phyloP scores from a whole-genome alignment of 1,139 yeast species.

The Suhomyces choctaworum region DNA sequence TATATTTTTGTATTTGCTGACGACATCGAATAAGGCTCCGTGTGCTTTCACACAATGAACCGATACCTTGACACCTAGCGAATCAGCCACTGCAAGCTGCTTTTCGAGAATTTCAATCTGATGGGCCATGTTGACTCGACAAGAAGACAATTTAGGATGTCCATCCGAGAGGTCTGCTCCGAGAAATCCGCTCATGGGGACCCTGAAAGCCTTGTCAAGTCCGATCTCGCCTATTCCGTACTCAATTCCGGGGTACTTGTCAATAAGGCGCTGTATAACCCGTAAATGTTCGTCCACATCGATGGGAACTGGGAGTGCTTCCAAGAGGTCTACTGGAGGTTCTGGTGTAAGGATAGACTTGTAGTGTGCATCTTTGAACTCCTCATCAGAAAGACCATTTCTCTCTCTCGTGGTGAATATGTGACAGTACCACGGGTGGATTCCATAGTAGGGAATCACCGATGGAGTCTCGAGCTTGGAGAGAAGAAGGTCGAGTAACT shows the following conservation, averaged over 20 bases:
- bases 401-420: conserved; percentile 5
- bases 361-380: conserved; percentile 55
- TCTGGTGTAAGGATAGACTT: conserved; percentile 45
- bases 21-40: conserved; percentile 53
- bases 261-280: conserved; percentile 23
- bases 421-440: conserved; percentile 58
- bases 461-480: conserved; percentile 22
- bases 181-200: conserved; percentile 61
- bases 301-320: conserved; percentile 62
- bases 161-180: conserved; percentile 29
- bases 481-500: conserved; percentile 34
- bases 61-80: conserved; percentile 55
- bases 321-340: conserved; percentile 43
- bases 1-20: conserved; percentile 25
- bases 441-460: conserved; percentile 68
- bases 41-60: conserved; percentile 85
- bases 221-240: conserved; percentile 85
- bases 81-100: conserved; percentile 57
- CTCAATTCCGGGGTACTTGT: conserved; percentile 21
- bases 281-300: conserved; percentile 39
- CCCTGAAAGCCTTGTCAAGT: conserved; percentile 70
- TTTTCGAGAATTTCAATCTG: conserved; percentile 54
- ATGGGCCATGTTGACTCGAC: conserved; percentile 60
- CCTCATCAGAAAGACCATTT: conserved; percentile 17
- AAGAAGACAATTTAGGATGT: conserved; percentile 34